Evolutionary conservation across 1,139 yeast genomes (phyloP).

Genomic region (Saccharomycopsis hybrid): DNA sequence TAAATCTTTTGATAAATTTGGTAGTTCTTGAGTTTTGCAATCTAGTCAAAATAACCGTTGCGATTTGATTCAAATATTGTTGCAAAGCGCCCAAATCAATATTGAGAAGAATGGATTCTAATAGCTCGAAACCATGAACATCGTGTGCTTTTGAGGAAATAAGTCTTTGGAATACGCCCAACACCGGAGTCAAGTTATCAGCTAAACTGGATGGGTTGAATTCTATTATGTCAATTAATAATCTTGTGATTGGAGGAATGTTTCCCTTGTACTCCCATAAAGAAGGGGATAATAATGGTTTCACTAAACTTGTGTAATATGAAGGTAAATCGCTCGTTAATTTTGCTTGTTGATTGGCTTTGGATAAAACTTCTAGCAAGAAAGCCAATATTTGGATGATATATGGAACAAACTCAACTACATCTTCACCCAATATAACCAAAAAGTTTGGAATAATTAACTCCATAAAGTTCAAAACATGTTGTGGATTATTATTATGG

Average conservation of each 20-base stretch:
- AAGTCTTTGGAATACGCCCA: constrained; percentile 95
- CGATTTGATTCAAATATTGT: constrained; percentile 64
- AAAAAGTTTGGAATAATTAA: constrained; percentile 62
- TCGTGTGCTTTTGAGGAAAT: constrained; percentile 82
- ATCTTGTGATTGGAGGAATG: constrained; percentile 83
- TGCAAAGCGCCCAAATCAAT: constrained; percentile 46
- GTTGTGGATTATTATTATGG: constrained; percentile 24
- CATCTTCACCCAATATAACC: constrained; percentile 68
- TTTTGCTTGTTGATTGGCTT: constrained; percentile 23
- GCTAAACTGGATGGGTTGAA: constrained; percentile 52
- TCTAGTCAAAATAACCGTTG: constrained; percentile 69
- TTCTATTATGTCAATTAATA: constrained; percentile 63
- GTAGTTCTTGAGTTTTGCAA: constrained; percentile 79
- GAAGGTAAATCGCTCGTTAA: constrained; percentile 43
- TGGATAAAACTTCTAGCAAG: constrained; percentile 60
- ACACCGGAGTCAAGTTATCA: constrained; percentile 57
- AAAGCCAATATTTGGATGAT: constrained; percentile 82
- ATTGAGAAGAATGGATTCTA: constrained; percentile 59
- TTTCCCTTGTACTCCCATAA: constrained; percentile 94
- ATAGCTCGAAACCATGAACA: constrained; percentile 72
- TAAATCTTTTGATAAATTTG: constrained; percentile 66
- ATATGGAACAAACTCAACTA: constrained; percentile 92
- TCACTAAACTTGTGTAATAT: constrained; percentile 57
- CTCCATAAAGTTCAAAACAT: constrained; percentile 43
- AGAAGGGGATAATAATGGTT: constrained; percentile 79